Base-by-base conservation (phyloP, 2,329 filamentous ascomycete genomes). In the Fusarium nisikadoi region DNA sequence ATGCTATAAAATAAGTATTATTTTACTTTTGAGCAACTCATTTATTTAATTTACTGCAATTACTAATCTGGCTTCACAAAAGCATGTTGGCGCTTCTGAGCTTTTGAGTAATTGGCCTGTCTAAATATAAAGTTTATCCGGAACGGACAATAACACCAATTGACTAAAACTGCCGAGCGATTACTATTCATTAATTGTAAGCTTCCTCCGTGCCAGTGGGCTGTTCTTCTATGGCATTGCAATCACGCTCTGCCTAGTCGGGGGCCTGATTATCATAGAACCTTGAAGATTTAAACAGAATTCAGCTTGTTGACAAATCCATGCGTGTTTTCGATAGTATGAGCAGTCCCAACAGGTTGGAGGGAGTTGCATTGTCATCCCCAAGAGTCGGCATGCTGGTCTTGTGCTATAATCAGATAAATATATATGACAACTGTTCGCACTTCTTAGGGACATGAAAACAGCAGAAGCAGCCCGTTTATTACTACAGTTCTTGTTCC, bases 271-370 rank as follows among this genome's bases (percentile, higher is more conserved):
- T 47, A 13, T 14, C 5, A 6, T 12, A 5, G 19, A 31, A 31
- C 0, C 4, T 1, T 6, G 27, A 29, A 13, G 45, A 47, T n/a
- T n/a, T 0, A 16, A 16, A 27, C 14, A 31, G 9, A 47, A 12
- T 12, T n/a, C 0, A 47, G 17, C 9, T 3, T 16, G 19, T 29
- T 47, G 27, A 31, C 27, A 31, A 47, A 31, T 29, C 6, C 19
- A 47, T 17, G 1, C 0, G 27, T 31, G 0, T 17, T 47, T 17
- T 0, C 13, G 10, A n/a, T 31, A 0, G 14, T n/a, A 3, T 1
- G 27, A 12, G 19, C 1, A 46, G 19, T 29, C 6, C 9, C 19
- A 16, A 11, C 4, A n/a, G 25, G 9, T 1, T 23, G n/a, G 14
- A 42, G 41, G 41, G 14, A 17, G 39, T 16, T 20, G 9, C 16